phyloP scores from a whole-genome alignment of 192 early-diverging fungal species.

The Jimgerdemannia lactiflua region DNA sequence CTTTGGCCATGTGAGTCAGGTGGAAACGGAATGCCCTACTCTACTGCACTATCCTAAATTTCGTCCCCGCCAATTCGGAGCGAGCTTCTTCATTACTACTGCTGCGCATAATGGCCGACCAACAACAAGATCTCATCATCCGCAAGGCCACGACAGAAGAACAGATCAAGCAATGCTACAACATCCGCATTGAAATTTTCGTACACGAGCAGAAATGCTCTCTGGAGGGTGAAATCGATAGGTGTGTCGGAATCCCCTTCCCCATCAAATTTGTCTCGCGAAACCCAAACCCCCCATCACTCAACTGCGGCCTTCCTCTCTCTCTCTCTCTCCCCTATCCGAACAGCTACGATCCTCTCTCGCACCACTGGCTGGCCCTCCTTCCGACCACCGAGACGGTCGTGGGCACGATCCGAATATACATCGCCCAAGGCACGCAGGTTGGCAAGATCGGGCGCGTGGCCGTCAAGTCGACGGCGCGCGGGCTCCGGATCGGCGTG shows the following conservation, averaged over 20 bases:
- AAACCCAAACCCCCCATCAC: no score
- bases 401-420: background rate
- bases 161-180: conserved; percentile 9
- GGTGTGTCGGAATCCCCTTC: conserved; percentile 1
- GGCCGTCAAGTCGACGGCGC: background rate
- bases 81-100: no score
- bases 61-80: no score
- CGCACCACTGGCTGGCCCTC: background rate
- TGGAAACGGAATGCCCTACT: no score
- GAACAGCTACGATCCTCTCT: background rate
- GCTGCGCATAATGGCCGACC: no score
- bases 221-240: conserved; percentile 12
- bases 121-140: background rate
- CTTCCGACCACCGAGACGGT: background rate
- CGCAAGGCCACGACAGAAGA: background rate
- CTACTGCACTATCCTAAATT: no score
- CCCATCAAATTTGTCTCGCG: background rate
- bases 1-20: no score
- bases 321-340: background rate
- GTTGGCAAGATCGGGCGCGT: conserved; percentile 19
- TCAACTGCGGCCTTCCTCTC: background rate
- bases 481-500: conserved; percentile 6
- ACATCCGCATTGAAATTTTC: conserved; percentile 11
- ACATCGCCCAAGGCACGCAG: background rate
- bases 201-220: conserved; percentile 13